These are phyloP conservation scores for Metahyphopichia silvanorum DNA, from an alignment of 805 yeast genomes.

Conservation along the genomic window DNA sequence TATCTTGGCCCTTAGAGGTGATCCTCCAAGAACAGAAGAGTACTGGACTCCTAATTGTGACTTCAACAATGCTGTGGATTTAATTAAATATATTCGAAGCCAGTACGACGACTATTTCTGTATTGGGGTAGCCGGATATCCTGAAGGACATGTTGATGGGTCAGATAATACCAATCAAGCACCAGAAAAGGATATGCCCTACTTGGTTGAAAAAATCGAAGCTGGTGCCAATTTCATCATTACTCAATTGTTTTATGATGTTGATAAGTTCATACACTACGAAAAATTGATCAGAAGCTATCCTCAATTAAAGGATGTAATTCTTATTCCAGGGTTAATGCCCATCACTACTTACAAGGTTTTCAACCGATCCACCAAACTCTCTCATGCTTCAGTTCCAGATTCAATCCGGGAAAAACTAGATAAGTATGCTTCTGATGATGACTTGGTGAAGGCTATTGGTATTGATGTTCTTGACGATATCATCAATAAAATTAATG, in stretches of 20 bases:
- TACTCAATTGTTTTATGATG: slow-evolving; percentile 89
- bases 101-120: slow-evolving; percentile 80
- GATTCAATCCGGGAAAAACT: slow-evolving; percentile 47
- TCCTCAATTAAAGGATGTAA: slow-evolving; percentile 42
- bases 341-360: slow-evolving; percentile 83
- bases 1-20: slow-evolving; percentile 92
- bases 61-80: slow-evolving; percentile 79
- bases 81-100: slow-evolving; percentile 73
- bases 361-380: slow-evolving; percentile 82
- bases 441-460: slow-evolving; percentile 73
- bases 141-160: slow-evolving; percentile 96
- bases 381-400: slow-evolving; percentile 86
- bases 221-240: slow-evolving; percentile 96
- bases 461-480: slow-evolving; percentile 76
- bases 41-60: slow-evolving; percentile 53
- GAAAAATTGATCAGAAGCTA: slow-evolving; percentile 49
- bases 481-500: slow-evolving; percentile 56
- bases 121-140: slow-evolving; percentile 96
- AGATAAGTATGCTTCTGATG: slow-evolving; percentile 56
- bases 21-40: slow-evolving; percentile 81
- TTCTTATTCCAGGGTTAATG: slow-evolving; percentile 85
- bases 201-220: slow-evolving; percentile 73
- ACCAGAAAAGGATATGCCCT: slow-evolving; percentile 70
- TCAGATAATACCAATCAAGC: slow-evolving; percentile 64
- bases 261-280: slow-evolving; percentile 67